phyloP scores from a whole-genome alignment of 1,139 yeast species.

The Blastobotrys niveus region DNA sequence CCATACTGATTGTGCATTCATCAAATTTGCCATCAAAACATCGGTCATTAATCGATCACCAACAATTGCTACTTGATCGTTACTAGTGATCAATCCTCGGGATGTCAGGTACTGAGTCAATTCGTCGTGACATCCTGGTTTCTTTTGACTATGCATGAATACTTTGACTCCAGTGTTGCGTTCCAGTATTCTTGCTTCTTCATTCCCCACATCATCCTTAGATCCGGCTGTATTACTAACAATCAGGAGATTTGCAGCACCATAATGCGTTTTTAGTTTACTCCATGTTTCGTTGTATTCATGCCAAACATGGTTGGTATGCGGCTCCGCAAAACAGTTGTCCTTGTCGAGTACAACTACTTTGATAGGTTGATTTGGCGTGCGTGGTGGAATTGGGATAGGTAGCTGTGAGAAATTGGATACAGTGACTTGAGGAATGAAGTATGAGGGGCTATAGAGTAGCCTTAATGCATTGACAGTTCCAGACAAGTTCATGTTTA shows the following conservation, averaged over 20 bases:
- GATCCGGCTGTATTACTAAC: slow-evolving; percentile 96
- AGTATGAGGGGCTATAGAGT: slow-evolving; percentile 56
- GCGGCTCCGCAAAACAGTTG: slow-evolving; percentile 87
- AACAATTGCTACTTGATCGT: slow-evolving; percentile 70
- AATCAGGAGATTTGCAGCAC: slow-evolving; percentile 61
- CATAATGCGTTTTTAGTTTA: slow-evolving; percentile 48
- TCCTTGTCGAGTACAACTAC: slow-evolving; percentile 92
- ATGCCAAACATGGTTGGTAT: slow-evolving; percentile 76
- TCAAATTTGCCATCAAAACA: slow-evolving; percentile 85
- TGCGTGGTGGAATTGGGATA: slow-evolving; percentile 34
- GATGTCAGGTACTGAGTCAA: slow-evolving; percentile 52
- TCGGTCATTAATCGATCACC: slow-evolving; percentile 93
- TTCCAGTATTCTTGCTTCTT: slow-evolving; percentile 65
- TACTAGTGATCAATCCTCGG: slow-evolving; percentile 34
- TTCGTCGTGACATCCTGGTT: slow-evolving; percentile 82
- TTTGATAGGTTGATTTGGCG: slow-evolving; percentile 40
- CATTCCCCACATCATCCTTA: slow-evolving; percentile 55
- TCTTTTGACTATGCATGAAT: slow-evolving; percentile 69
- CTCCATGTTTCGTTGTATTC: slow-evolving; percentile 61
- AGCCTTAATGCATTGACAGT: slow-evolving; percentile 45
- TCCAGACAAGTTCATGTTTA: slow-evolving; percentile 24
- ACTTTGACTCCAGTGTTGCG: slow-evolving; percentile 68
- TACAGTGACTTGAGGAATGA: slow-evolving; percentile 61
- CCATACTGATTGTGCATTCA: slow-evolving; percentile 90
- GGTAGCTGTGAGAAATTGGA: slow-evolving; percentile 61